Conservation (phyloP, 164 flowering plant species). For the Tetrastigma voinierianum region DNA sequence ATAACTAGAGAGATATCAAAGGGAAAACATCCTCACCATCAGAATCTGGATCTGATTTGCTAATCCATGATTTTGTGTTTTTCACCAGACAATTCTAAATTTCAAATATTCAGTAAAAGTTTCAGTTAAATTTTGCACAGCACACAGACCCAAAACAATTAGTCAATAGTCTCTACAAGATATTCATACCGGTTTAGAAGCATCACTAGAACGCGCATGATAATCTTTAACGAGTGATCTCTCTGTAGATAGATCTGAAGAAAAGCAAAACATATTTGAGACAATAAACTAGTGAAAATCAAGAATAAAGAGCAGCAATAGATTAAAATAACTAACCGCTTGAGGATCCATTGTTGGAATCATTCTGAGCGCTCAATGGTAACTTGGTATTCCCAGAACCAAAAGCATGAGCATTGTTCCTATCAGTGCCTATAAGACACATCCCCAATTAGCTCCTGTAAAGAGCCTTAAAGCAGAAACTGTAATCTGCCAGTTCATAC, state of each 20-base stretch:
- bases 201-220: slow-evolving; percentile 15
- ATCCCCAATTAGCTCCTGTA: slow-evolving; percentile 33
- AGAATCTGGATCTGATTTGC: slow-evolving; percentile 47
- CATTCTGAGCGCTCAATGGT: slow-evolving; percentile 13
- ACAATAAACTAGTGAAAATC: not conserved
- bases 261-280: slow-evolving; percentile 2
- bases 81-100: slow-evolving; percentile 30
- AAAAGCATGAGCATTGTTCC: slow-evolving; percentile 17
- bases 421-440: slow-evolving; percentile 36
- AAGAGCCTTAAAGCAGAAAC: slow-evolving; percentile 29
- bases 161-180: not conserved
- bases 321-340: slow-evolving; percentile 32
- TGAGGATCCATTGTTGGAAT: slow-evolving; percentile 25
- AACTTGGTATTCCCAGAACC: slow-evolving; percentile 20
- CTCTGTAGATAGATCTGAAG: slow-evolving; percentile 41
- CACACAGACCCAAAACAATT: too few relatives aligned
- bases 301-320: not conserved
- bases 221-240: slow-evolving; percentile 24
- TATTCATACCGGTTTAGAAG: slow-evolving; percentile 30
- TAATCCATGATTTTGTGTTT: slow-evolving; percentile 16
- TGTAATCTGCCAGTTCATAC: slow-evolving; percentile 35
- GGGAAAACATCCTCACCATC: slow-evolving; percentile 43
- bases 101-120: not conserved
- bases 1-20: not conserved
- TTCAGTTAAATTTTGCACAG: too few relatives aligned